Conservation (phyloP, 176 grass and related monocot genomes). For the Oryza meyeriana region DNA sequence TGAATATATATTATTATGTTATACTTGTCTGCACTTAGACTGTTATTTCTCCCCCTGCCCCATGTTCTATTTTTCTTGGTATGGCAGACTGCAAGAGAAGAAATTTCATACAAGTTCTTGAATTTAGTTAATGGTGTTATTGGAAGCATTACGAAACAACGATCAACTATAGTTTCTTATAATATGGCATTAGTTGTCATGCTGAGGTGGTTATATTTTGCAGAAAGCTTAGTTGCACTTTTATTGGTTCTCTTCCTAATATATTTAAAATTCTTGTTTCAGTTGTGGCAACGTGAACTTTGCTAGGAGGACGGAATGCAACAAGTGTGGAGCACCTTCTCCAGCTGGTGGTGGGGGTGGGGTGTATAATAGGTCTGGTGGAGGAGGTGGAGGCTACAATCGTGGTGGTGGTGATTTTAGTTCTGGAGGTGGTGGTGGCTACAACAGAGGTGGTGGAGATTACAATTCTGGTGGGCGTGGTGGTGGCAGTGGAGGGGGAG, state of each 20-base stretch:
- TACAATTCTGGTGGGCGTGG: slow-evolving; percentile 44
- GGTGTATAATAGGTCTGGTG: slow-evolving; percentile 51
- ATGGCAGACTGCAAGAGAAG: background rate
- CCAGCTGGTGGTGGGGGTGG: slow-evolving; percentile 53
- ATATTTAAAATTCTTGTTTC: slow-evolving; percentile 22
- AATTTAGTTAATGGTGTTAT: background rate
- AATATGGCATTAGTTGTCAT: background rate
- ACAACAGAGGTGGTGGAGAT: slow-evolving; percentile 26
- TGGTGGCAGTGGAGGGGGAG: slow-evolving; percentile 24
- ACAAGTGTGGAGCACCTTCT: slow-evolving; percentile 73
- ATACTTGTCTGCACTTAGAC: background rate
- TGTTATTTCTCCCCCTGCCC: background rate
- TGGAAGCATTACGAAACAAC: background rate
- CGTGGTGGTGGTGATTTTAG: slow-evolving; percentile 54
- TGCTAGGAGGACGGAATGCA: slow-evolving; percentile 92
- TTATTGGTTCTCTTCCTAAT: slow-evolving; percentile 10
- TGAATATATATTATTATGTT: no score
- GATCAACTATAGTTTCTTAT: background rate
- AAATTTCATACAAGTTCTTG: background rate
- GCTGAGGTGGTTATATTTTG: background rate
- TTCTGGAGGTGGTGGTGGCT: slow-evolving; percentile 29
- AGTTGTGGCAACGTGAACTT: slow-evolving; percentile 99
- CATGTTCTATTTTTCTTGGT: background rate
- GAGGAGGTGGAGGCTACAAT: slow-evolving; percentile 54
- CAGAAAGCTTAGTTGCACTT: background rate